Evolutionary conservation across 2,329 filamentous ascomycete genomes (phyloP), one percentile per base, ranked within the genome.

Genomic region (Fusarium sp.): DNA sequence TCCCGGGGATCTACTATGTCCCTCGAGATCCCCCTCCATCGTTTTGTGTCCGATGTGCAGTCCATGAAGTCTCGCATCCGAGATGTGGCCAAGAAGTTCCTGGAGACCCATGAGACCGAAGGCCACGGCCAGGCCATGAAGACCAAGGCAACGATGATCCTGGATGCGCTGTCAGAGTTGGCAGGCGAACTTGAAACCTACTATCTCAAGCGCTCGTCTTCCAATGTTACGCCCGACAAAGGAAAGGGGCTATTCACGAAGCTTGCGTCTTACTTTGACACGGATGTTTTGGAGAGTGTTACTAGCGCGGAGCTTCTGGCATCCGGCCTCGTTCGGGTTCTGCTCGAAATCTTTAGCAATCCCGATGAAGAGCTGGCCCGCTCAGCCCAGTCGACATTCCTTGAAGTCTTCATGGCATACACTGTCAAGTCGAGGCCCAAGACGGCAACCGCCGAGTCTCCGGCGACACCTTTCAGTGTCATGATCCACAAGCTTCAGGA

Each of bases 401-500:
- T 98, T 14, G 92, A 97, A 78, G 92, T 96, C 5, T 99, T 99
- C 83, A 98, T 98, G 95, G 91, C 92, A 55, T 88, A 91, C 51
- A 88, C 87, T 36, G 89, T 93, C 70, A 92, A 90, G 76, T 87
- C 91, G 16, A 92, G 89, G 78, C 84, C 87, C 27, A 91, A 91
- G 79, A 92, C 90, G 17, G 88, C 90, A 6, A 91, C 87, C 36
- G 87, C 87, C 14, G 90, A 93, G 64, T 93, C 92, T 12, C 91
- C 94, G 4, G 88, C 91, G 0, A 98, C 96, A 0, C 92, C 95
- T 1, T 98, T 98, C 81, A 96, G 95, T 78, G 90, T 97, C 61
- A 88, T 99, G 81, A 92, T 98, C 44, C 93, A 95, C 81, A 99
- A 99, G 82, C 87, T 99, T 35, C 96, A 99, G 83, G 96, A 99